A percentile compares a stretch with the other conserved stretches of the same genome.
Evolutionary conservation across 345 rosid genomes (phyloP).

Genomic region (sweet orange (Citrus sinensis)): DVS_A1.0 CM039163.1:14671501-14672000

Average conservation of each 20-base stretch:
- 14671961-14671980: too few relatives aligned
- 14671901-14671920: too few relatives aligned
- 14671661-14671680: slow-evolving; percentile 36
- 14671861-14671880: too few relatives aligned
- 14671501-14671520: slow-evolving; percentile 28
- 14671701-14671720: slow-evolving; percentile 43
- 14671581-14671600: slow-evolving; percentile 30
- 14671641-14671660: slow-evolving; percentile 32
- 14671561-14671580: slow-evolving; percentile 48
- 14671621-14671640: slow-evolving; percentile 23
- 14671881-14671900: too few relatives aligned
- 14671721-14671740: slow-evolving; percentile 39
- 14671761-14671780: too few relatives aligned
- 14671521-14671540: slow-evolving; percentile 50
- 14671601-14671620: slow-evolving; percentile 26
- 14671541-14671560: slow-evolving; percentile 47
- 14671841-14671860: background rate
- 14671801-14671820: too few relatives aligned
- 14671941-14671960: too few relatives aligned
- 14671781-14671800: background rate
- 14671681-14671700: slow-evolving; percentile 31
- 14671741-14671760: background rate
- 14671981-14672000: too few relatives aligned
- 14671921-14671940: too few relatives aligned
- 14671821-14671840: background rate